Evolutionary conservation across 1,284 basidiomycete genomes (phyloP).

Genomic region (Jaminaea rosea): DNA sequence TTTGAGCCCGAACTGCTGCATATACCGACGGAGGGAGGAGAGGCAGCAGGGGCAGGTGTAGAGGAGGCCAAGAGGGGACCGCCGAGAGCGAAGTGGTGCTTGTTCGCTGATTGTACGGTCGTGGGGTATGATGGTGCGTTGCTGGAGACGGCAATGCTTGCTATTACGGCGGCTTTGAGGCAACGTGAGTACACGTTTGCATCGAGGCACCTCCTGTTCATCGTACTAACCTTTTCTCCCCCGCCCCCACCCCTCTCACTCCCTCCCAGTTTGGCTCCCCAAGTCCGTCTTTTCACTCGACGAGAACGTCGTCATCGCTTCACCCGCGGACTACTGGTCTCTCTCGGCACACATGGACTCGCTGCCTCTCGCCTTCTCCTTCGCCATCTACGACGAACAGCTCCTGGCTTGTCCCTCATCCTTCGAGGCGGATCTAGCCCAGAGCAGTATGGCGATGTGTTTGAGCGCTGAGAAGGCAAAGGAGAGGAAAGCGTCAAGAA

Average conservation of each 20-base stretch:
- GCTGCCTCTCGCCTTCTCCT: background rate
- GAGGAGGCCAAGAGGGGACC: background rate
- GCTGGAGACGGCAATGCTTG: background rate
- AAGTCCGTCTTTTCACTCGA: background rate
- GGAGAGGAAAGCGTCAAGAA: background rate
- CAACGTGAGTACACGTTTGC: background rate
- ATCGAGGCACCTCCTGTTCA: background rate
- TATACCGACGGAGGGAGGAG: background rate
- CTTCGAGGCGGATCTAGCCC: background rate
- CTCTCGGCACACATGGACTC: background rate
- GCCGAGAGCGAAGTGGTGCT: background rate
- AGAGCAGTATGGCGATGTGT: background rate
- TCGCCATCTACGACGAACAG: background rate
- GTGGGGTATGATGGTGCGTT: background rate
- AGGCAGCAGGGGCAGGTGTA: background rate
- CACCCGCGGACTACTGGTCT: background rate
- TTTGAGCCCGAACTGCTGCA: background rate
- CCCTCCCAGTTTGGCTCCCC: background rate
- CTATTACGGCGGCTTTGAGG: background rate
- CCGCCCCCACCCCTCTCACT: background rate
- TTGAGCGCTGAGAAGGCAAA: background rate
- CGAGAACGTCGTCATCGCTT: background rate
- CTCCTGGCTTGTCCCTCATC: background rate
- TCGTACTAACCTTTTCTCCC: background rate
- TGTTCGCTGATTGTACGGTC: background rate